phyloP scores from a whole-genome alignment of 2,329 filamentous ascomycete species.

The Simplicillium aogashimaense region DNA sequence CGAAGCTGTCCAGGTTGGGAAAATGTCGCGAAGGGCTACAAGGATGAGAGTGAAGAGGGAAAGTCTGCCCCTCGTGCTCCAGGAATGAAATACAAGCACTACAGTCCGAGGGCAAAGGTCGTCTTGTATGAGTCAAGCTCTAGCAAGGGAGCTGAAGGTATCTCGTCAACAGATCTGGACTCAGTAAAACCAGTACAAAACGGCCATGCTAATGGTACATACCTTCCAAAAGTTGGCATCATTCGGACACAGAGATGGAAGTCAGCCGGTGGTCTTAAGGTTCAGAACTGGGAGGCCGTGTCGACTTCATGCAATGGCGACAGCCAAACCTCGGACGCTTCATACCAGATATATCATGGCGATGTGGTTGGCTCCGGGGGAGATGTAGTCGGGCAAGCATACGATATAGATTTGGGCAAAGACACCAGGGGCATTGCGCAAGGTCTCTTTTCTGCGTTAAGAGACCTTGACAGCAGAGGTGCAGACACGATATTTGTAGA shows the following conservation, averaged over 20 bases:
- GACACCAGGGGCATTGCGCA: slow-evolving; percentile 69
- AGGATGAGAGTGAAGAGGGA: slow-evolving; percentile 60
- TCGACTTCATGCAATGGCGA: slow-evolving; percentile 5
- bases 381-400: slow-evolving; percentile 29
- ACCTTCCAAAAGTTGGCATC: slow-evolving; percentile 32
- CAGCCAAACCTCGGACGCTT: slow-evolving; percentile 16
- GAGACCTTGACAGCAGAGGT: slow-evolving; percentile 70
- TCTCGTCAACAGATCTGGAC: slow-evolving; percentile 24
- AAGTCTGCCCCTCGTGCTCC: slow-evolving; percentile 67
- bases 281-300: slow-evolving; percentile 16
- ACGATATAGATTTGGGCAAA: slow-evolving; percentile 65
- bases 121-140: slow-evolving; percentile 62
- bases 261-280: slow-evolving; percentile 27
- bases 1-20: slow-evolving; percentile 72
- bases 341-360: slow-evolving; percentile 30
- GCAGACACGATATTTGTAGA: slow-evolving; percentile 86
- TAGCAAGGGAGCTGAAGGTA: slow-evolving; percentile 21
- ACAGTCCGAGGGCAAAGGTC: slow-evolving; percentile 82
- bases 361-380: slow-evolving; percentile 23
- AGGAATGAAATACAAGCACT: slow-evolving; percentile 99
- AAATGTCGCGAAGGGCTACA: slow-evolving; percentile 65
- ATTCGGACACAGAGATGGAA: slow-evolving; percentile 48
- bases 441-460: slow-evolving; percentile 76
- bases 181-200: slow-evolving; percentile 13
- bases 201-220: slow-evolving; percentile 9